Evolutionary conservation across 2,329 filamentous ascomycete species (phyloP), one percentile per base, ranked within the genome.

Genomic region (Colletotrichum chrysophilum): DNA sequence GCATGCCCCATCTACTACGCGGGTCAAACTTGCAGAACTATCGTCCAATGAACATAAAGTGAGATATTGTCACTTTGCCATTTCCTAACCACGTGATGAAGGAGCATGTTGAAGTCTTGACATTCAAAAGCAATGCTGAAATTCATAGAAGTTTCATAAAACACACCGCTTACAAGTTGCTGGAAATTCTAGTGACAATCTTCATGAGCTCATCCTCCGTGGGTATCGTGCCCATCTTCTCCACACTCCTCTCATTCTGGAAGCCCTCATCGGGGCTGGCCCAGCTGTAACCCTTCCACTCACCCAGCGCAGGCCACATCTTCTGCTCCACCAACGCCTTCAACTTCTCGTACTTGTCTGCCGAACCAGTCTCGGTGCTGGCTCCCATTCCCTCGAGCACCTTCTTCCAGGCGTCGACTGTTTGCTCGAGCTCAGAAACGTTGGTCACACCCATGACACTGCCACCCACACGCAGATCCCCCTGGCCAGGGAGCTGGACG

Each of bases 381-480:
- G 83, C 80, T 21, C 81, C 78, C 24, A 89, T 81, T 1, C 85
- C 85, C 70, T 87, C 85, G 8, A 90, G 80, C 10, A 91, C 88
- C 70, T 88, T 90, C 74, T 86, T 86, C 89, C 92, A 93, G 16
- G 92, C 86, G 2, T 84, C 82, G 79, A 89, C 87, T 5, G 92
- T 92, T 83, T 93, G 89, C 75, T 93, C 91, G 3, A 95, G 85
- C 81, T 95, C 93, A 3, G 85, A 85, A 2, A 93, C 85, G 34
- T 87, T 90, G n/a, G 91, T 91, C 3, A 94, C 91, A 0, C 93
- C 93, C 86, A 93, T 92, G 48, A 94, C 93, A 68, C 86, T 91
- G 28, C 89, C 87, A n/a, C 89, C 92, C 4, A 93, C 84, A 21
- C 83, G 86, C 75, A 77, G 56, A 10, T 34, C 56, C 5, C 60